Percentiles rank a stretch among this genome's conserved stretches.
phyloP scores from a whole-genome alignment of 805 yeast species.

The Wickerhamiella spandovensis region DNA sequence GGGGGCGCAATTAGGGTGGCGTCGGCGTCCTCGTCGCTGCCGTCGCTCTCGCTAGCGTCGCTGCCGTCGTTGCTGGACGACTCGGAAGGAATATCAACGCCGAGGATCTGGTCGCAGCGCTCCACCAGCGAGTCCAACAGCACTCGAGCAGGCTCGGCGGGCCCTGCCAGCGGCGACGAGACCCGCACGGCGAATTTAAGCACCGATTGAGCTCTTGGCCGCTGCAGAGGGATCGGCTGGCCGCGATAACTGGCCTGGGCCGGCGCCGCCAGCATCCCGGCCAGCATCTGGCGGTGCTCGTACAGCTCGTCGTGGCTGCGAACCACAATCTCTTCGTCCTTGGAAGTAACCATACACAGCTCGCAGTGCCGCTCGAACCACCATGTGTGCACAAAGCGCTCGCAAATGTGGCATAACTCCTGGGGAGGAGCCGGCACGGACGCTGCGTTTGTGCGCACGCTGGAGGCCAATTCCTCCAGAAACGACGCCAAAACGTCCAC shows the following conservation, averaged over 20 bases:
- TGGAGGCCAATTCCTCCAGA: slow-evolving; percentile 47
- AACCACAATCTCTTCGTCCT: slow-evolving; percentile 64
- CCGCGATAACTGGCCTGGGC: slow-evolving; percentile 16
- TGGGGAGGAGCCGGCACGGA: slow-evolving; percentile 62
- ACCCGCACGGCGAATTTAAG: slow-evolving; percentile 16
- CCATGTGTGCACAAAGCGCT: slow-evolving; percentile 85
- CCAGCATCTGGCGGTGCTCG: slow-evolving; percentile 51
- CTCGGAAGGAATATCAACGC: background rate
- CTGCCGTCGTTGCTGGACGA: background rate
- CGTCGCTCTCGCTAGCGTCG: background rate
- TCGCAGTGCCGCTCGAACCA: slow-evolving; percentile 89
- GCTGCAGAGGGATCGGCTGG: background rate
- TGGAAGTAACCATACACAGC: slow-evolving; percentile 73
- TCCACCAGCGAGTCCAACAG: background rate
- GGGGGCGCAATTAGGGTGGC: background rate
- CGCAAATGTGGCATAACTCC: slow-evolving; percentile 86
- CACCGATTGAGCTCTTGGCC: background rate
- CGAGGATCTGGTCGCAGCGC: background rate
- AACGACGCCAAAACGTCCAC: slow-evolving; percentile 70
- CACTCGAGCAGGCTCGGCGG: slow-evolving; percentile 1
- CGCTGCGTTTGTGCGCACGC: slow-evolving; percentile 44
- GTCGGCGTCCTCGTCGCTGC: background rate
- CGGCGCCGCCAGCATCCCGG: slow-evolving; percentile 18
- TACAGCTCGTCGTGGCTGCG: slow-evolving; percentile 57
- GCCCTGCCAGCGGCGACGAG: slow-evolving; percentile 18